phyloP scores from a whole-genome alignment of 2,329 filamentous ascomycete species.

The Diaporthe nobilis region DNA sequence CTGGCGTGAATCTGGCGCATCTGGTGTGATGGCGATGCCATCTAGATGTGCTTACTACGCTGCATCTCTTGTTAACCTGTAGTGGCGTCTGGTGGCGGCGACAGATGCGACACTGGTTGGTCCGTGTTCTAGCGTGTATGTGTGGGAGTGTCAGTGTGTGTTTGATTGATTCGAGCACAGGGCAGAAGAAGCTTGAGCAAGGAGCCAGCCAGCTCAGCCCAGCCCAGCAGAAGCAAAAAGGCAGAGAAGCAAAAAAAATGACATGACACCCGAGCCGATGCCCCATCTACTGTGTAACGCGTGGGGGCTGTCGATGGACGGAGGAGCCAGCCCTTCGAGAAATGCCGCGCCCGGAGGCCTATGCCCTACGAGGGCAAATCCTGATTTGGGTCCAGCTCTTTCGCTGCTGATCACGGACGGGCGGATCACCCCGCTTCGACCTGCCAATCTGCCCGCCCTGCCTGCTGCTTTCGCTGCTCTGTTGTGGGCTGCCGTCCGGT shows the following conservation, averaged over 20 bases:
- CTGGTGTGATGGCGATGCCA: conserved; percentile 24
- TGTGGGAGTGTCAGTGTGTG: not conserved
- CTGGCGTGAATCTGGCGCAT: conserved; percentile 10
- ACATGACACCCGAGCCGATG: conserved; percentile 13
- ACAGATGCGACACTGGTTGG: conserved; percentile 5
- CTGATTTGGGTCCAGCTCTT: conserved; percentile 14
- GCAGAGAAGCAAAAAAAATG: conserved; percentile 17
- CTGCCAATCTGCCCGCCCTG: not conserved
- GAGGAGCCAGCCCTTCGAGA: conserved; percentile 22
- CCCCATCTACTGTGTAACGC: not conserved
- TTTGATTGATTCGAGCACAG: not conserved
- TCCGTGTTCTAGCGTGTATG: not conserved
- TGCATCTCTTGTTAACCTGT: not conserved
- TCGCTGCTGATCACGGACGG: conserved; percentile 26
- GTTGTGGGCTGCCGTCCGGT: conserved; percentile 14
- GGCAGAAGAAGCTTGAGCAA: conserved; percentile 10
- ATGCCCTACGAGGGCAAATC: conserved; percentile 31
- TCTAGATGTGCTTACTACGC: conserved; percentile 23
- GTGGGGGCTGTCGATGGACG: not conserved
- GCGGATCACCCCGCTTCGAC: conserved; percentile 26
- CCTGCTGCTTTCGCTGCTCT: not conserved
- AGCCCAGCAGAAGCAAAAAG: not conserved
- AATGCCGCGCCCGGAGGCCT: conserved; percentile 26
- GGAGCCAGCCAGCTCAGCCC: not conserved
- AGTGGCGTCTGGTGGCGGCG: conserved; percentile 11